Percentiles rank a stretch among this genome's conserved stretches.
Evolutionary conservation across 768 basidiomycete species (phyloP).

Genomic region (Agaricus sinodeliciosus): DNA sequence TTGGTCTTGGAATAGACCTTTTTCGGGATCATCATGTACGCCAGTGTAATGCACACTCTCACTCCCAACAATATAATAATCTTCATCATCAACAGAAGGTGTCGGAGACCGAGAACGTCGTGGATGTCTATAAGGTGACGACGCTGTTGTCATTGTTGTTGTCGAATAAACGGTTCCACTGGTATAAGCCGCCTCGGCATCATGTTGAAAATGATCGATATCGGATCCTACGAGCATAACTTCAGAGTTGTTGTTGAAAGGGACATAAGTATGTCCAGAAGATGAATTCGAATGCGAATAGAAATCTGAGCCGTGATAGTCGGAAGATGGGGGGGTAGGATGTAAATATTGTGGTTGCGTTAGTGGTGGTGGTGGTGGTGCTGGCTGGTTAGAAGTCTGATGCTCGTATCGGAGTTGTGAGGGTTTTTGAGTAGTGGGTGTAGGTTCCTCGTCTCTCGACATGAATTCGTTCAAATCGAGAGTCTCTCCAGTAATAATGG

Average conservation of each 20-base stretch:
- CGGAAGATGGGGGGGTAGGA: conserved; percentile 17
- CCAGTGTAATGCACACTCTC: conserved; percentile 52
- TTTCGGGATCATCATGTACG: conserved; percentile 32
- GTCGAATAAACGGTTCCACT: conserved; percentile 48
- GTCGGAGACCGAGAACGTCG: conserved; percentile 74
- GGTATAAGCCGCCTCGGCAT: conserved; percentile 57
- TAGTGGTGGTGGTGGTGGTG: too few relatives aligned
- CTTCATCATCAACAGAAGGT: conserved; percentile 67
- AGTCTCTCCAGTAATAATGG: conserved; percentile 62
- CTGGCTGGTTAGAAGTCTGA: conserved; percentile 10
- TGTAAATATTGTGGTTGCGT: conserved; percentile 23
- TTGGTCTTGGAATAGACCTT: conserved; percentile 23
- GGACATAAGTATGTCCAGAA: conserved; percentile 21
- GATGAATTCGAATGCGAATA: not conserved
- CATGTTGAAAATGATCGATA: conserved; percentile 56
- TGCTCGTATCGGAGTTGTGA: not conserved
- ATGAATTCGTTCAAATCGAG: conserved; percentile 38
- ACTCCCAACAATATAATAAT: conserved; percentile 53
- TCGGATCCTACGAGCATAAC: conserved; percentile 26
- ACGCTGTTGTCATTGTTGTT: too few relatives aligned
- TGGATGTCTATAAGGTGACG: conserved; percentile 38
- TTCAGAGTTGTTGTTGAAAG: conserved; percentile 23
- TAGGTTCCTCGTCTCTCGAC: conserved; percentile 15
- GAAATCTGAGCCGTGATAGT: conserved; percentile 2
- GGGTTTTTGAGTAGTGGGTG: conserved; percentile 14